Evolutionary conservation across 2,329 filamentous ascomycete genomes (phyloP).

Genomic region (Hawksworthiomyces lignivorus): DNA sequence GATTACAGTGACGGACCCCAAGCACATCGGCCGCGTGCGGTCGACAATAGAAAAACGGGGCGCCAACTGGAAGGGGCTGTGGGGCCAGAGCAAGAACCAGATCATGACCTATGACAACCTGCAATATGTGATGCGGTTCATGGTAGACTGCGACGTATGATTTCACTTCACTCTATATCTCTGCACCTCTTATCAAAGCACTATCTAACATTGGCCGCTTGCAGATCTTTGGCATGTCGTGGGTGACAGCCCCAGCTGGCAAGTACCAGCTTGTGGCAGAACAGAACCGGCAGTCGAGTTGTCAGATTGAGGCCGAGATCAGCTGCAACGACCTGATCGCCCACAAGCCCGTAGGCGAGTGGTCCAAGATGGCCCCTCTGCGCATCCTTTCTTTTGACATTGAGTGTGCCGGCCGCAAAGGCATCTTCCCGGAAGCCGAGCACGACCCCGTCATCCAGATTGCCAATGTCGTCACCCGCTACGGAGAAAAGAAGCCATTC

Average conservation of each 20-base stretch:
- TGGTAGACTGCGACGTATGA: constrained; percentile 90
- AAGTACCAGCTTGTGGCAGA: constrained; percentile 65
- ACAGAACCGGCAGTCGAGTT: constrained; percentile 72
- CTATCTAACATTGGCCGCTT: too few species aligned
- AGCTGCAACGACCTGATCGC: constrained; percentile 78
- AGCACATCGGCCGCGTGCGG: constrained; percentile 69
- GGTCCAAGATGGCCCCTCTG: constrained; percentile 95
- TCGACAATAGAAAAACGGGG: constrained; percentile 64
- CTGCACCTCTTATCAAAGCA: too few species aligned
- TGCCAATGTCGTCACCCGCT: constrained; percentile 87
- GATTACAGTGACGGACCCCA: constrained; percentile 86
- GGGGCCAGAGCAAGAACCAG: constrained; percentile 59
- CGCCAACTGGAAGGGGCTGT: constrained; percentile 86
- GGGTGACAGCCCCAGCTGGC: constrained; percentile 76
- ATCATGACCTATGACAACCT: constrained; percentile 94
- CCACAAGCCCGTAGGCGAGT: constrained; percentile 84
- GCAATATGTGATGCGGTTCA: constrained; percentile 90
- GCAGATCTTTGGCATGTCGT: constrained; percentile 88
- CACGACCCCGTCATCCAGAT: constrained; percentile 96
- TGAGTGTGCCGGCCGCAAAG: constrained; percentile 94
- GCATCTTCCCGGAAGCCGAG: constrained; percentile 90
- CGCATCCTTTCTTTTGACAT: constrained; percentile 96
- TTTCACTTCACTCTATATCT: too few species aligned
- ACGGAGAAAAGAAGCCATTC: constrained; percentile 93
- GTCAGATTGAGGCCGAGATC: constrained; percentile 88